Evolutionary conservation across 345 rosid genomes (phyloP), one percentile per base, ranked within the genome.

Genomic region (Sisymbrium altissimum): DNA sequence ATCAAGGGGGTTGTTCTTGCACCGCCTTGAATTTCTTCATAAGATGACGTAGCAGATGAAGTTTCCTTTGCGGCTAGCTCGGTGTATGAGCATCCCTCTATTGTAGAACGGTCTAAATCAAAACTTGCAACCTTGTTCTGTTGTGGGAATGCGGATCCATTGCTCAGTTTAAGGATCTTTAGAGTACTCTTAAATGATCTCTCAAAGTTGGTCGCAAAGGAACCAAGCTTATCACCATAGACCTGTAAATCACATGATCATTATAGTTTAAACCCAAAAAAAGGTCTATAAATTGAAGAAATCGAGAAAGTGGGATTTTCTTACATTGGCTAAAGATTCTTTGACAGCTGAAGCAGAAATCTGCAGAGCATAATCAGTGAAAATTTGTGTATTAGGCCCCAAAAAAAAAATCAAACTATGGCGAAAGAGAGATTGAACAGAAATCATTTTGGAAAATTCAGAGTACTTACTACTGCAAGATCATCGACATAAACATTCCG

Each of bases 271-370:
- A 4, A 7, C n/a, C n/a, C n/a, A 3, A 13, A 27, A 17, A 1
- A 17, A 33, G 17, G 9, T 33, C 27, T 48, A 38, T 4, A 38
- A 19, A 3, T 14, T 40, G 32, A 43, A 63, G 15, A 63, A 63
- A 7, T 3, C 38, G 6, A 36, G 13, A 19, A 40, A 21, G 0
- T 1, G 1, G 14, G 4, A 38, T 46, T 17, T 62, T 75, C 97
- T 90, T 90, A 93, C 95, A 86, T 84, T 84, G 79, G 84, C 84
- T 81, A 93, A 81, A 62, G 95, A 87, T 85, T 88, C 95, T 80
- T 83, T 83, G 71, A 90, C 89, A 64, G 88, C 88, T 7, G 86
- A 85, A 67, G 87, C 68, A 75, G 89, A 92, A 38, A 92, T 21
- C 35, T 66, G 35, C 46, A 66, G 13, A 59, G 64, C 43, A 35